Evolutionary conservation across 2,329 filamentous ascomycete species (phyloP).

Genomic region (Cephalotrichum gorgonifer): DNA sequence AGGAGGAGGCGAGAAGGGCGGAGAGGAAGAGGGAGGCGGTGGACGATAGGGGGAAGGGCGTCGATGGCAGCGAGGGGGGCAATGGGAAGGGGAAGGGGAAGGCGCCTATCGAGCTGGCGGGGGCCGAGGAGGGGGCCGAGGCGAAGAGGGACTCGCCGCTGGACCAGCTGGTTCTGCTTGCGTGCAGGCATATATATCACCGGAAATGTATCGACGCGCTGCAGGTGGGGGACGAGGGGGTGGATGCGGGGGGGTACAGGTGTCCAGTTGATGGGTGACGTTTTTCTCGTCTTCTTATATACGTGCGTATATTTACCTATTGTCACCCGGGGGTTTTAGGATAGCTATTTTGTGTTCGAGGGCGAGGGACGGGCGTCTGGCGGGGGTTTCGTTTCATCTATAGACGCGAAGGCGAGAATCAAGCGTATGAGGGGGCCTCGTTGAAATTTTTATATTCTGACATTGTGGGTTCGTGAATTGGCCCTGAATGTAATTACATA

Average conservation of each 20-base stretch:
- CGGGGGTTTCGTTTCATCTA: too few relatives aligned
- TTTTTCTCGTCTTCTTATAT: not conserved
- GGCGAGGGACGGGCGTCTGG: too few relatives aligned
- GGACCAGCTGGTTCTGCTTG: conserved; percentile 56
- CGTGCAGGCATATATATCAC: conserved; percentile 63
- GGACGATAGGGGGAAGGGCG: not conserved
- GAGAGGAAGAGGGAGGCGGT: conserved; percentile 22
- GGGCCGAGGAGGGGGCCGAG: conserved; percentile 19
- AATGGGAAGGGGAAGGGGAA: conserved; percentile 29
- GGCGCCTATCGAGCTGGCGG: conserved; percentile 48
- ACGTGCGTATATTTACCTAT: not conserved
- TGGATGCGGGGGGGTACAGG: conserved; percentile 34
- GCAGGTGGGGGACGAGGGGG: conserved; percentile 31
- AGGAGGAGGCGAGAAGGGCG: conserved; percentile 34
- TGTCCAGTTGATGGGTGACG: conserved; percentile 45
- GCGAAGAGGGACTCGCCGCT: conserved; percentile 33
- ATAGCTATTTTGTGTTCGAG: too few relatives aligned
- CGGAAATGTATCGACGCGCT: conserved; percentile 57
- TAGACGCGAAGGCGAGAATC: too few relatives aligned
- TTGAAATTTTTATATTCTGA: too few relatives aligned
- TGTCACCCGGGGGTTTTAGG: too few relatives aligned
- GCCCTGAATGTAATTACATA: too few relatives aligned
- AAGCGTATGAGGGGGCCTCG: too few relatives aligned
- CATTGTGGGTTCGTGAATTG: too few relatives aligned
- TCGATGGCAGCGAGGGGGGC: conserved; percentile 19